Evolutionary conservation across 768 basidiomycete species (phyloP).

Genomic region (Leucosporidium yakuticum): DNA sequence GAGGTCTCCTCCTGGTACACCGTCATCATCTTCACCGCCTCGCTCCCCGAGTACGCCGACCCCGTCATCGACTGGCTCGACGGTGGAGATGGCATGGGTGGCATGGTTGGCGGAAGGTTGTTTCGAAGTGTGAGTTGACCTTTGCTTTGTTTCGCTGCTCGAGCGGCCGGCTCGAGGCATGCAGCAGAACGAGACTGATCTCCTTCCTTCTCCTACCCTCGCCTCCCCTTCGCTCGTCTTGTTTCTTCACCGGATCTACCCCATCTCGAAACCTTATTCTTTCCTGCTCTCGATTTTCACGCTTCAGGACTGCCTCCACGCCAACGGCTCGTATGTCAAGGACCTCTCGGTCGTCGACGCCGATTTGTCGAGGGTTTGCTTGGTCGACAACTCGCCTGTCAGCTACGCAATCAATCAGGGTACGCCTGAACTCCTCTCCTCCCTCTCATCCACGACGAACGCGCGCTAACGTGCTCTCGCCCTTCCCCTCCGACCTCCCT

Average conservation of each 20-base stretch:
- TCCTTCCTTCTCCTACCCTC: neutral
- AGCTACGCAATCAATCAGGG: conserved; percentile 90
- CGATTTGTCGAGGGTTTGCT: conserved; percentile 86
- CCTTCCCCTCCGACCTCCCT: no score
- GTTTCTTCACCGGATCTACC: no score
- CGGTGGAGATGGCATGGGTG: conserved; percentile 60
- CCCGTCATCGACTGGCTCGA: conserved; percentile 99
- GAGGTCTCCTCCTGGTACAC: conserved; percentile 99
- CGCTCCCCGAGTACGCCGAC: conserved; percentile 99
- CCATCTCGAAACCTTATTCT: no score
- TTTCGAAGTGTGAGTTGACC: conserved; percentile 70
- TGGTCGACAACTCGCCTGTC: conserved; percentile 92
- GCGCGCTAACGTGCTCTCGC: no score
- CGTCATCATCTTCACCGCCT: conserved; percentile 95
- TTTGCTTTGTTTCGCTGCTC: conserved; percentile 4
- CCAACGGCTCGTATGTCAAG: conserved; percentile 91
- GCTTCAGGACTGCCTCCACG: conserved; percentile 83
- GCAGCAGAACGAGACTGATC: neutral
- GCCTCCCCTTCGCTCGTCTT: no score
- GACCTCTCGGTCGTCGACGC: conserved; percentile 79
- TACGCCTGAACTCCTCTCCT: conserved; percentile 44
- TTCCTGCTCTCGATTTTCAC: no score
- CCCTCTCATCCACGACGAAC: neutral
- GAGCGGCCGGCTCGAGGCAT: neutral
- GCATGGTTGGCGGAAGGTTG: conserved; percentile 76